Evolutionary conservation across 2,329 filamentous ascomycete species (phyloP).

Genomic region (Venturia nashicola): DNA sequence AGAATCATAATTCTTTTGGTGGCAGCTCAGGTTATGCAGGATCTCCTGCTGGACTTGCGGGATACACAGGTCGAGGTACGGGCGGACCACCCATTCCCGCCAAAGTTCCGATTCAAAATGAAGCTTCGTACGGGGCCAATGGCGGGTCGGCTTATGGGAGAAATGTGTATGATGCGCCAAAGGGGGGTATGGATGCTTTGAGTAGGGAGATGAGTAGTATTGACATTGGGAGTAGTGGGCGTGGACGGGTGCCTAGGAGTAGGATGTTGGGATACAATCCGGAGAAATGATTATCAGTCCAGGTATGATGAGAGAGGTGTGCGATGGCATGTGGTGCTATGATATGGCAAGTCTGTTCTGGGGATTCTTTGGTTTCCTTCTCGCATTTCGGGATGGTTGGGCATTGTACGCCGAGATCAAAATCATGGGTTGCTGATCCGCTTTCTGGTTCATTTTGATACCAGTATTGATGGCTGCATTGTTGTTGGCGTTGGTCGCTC

Average conservation of each 20-base stretch:
- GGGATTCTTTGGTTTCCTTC: background rate
- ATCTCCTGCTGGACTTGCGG: constrained; percentile 15
- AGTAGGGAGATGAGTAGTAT: constrained; percentile 15
- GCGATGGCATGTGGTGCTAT: background rate
- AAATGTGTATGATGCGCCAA: constrained; percentile 19
- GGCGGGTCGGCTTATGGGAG: constrained; percentile 17
- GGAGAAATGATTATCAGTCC: background rate
- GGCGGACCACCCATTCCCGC: constrained; percentile 51
- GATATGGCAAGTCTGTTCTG: background rate
- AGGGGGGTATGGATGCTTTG: constrained; percentile 16
- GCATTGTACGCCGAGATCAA: background rate
- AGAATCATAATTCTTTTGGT: background rate
- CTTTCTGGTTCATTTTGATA: background rate
- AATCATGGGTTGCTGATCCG: background rate
- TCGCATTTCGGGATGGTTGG: background rate
- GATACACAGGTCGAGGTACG: constrained; percentile 15
- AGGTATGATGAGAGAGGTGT: background rate
- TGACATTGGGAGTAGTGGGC: constrained; percentile 27
- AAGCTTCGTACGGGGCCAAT: background rate
- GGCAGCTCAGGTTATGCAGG: constrained; percentile 6
- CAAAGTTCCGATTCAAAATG: constrained; percentile 50
- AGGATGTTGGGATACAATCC: constrained; percentile 3
- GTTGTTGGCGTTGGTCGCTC: background rate
- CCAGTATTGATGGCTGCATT: background rate
- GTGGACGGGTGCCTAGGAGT: constrained; percentile 12